Percentiles rank a stretch among this genome's conserved stretches.
phyloP scores from a whole-genome alignment of 2,329 filamentous ascomycete species.

The Penicillium sp. region DNA sequence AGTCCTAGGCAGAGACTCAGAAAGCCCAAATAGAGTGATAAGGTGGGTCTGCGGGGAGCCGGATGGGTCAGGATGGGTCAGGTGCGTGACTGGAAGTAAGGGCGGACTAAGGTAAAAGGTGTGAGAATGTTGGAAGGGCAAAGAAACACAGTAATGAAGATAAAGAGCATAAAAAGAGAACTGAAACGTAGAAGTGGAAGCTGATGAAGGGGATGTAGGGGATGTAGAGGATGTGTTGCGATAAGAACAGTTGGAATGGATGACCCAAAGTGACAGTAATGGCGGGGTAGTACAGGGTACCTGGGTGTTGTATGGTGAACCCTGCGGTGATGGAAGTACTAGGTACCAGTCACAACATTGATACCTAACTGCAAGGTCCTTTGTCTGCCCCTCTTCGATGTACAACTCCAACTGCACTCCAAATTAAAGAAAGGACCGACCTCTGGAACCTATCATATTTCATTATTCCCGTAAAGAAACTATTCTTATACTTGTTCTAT shows the following conservation, averaged over 20 bases:
- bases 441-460: not conserved
- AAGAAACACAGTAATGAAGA: not conserved
- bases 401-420: not conserved
- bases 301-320: not conserved
- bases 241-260: slow-evolving; percentile 7
- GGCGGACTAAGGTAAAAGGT: not conserved
- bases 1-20: slow-evolving; percentile 6
- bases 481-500: not conserved
- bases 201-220: not conserved
- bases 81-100: slow-evolving; percentile 5
- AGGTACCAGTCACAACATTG: not conserved
- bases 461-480: not conserved
- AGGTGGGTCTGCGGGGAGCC: slow-evolving; percentile 14
- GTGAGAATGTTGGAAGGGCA: not conserved
- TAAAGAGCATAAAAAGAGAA: not conserved
- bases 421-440: not conserved
- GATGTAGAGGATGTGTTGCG: not conserved
- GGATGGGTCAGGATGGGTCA: slow-evolving; percentile 2
- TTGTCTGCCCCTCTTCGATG: not conserved
- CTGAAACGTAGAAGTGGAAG: not conserved
- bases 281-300: slow-evolving; percentile 13
- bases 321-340: not conserved
- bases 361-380: not conserved
- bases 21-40: slow-evolving; percentile 12
- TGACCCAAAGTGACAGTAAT: slow-evolving; percentile 10